Evolutionary conservation across 805 yeast species (phyloP).

Genomic region (Candida vaughaniae): DNA sequence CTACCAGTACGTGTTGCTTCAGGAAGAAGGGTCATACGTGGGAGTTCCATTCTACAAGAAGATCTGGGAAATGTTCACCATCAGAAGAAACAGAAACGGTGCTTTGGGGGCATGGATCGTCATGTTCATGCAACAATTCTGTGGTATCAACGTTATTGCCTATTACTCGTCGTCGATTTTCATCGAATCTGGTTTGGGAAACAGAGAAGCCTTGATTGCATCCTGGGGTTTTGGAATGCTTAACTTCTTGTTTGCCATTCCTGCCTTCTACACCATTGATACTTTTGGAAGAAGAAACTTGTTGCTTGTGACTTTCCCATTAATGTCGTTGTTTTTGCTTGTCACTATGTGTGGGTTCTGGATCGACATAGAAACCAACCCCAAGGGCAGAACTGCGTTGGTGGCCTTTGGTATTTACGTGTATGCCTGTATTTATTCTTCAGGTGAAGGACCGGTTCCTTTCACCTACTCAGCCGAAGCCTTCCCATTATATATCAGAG

Average conservation of each 20-base stretch:
- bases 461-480: conserved; percentile 85
- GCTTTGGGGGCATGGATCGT: conserved; percentile 76
- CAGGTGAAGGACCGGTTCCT: conserved; percentile 89
- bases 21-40: conserved; percentile 55
- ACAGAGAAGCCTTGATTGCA: conserved; percentile 65
- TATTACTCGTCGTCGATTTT: conserved; percentile 81
- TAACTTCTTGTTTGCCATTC: conserved; percentile 77
- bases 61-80: conserved; percentile 57
- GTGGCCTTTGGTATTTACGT: conserved; percentile 73
- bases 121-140: conserved; percentile 89
- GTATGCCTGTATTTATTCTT: conserved; percentile 70
- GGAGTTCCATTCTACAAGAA: conserved; percentile 44
- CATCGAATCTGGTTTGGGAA: conserved; percentile 61
- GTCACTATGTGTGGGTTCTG: conserved; percentile 72
- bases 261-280: conserved; percentile 80
- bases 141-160: conserved; percentile 87
- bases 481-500: conserved; percentile 76
- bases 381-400: conserved; percentile 59
- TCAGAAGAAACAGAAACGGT: conserved; percentile 83
- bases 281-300: conserved; percentile 69
- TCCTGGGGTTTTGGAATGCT: conserved; percentile 86
- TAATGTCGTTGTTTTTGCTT: conserved; percentile 57
- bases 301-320: conserved; percentile 58
- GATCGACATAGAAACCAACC: conserved; percentile 46
- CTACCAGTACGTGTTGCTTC: conserved; percentile 54